A percentile compares a stretch with the other conserved stretches of the same genome.
phyloP scores from a whole-genome alignment of 2,329 filamentous ascomycete genomes.

The Volutella citrinella region DNA sequence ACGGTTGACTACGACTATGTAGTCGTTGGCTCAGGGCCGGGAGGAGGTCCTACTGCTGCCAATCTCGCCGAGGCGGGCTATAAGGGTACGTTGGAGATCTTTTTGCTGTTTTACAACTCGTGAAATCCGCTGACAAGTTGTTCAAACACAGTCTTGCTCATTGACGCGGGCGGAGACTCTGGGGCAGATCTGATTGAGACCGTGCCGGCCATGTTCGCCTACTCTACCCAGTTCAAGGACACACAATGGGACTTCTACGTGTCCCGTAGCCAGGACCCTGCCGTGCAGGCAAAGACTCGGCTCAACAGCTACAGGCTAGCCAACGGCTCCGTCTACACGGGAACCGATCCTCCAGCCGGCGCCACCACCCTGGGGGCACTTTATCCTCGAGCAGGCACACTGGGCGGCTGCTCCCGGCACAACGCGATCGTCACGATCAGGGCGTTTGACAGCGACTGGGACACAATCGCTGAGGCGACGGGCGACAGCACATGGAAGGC shows the following conservation, averaged over 20 bases:
- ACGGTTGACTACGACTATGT: constrained; percentile 68
- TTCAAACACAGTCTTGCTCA: too few relatives aligned
- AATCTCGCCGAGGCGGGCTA: constrained; percentile 58
- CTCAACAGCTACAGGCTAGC: constrained; percentile 54
- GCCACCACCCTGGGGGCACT: constrained; percentile 51
- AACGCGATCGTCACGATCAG: constrained; percentile 53
- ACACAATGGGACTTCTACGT: constrained; percentile 60
- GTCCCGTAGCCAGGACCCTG: constrained; percentile 53
- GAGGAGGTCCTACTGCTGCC: constrained; percentile 56
- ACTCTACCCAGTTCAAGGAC: constrained; percentile 48
- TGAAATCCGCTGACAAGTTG: too few relatives aligned
- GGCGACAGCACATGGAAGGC: constrained; percentile 54
- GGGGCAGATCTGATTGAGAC: constrained; percentile 43
- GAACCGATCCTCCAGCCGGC: constrained; percentile 49
- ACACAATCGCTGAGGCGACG: constrained; percentile 50
- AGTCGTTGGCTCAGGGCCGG: constrained; percentile 58
- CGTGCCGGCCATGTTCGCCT: constrained; percentile 49
- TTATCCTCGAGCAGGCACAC: constrained; percentile 55
- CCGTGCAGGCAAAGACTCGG: constrained; percentile 44
- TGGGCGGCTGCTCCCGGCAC: constrained; percentile 57
- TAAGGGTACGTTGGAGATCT: too few relatives aligned
- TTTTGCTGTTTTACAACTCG: too few relatives aligned
- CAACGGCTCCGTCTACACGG: constrained; percentile 48
- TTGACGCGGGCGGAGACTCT: constrained; percentile 60
- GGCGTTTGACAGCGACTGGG: constrained; percentile 51